These are phyloP conservation scores for Boletus subcaerulescens DNA, from an alignment of 768 basidiomycete genomes.

Conservation along the genomic window DNA sequence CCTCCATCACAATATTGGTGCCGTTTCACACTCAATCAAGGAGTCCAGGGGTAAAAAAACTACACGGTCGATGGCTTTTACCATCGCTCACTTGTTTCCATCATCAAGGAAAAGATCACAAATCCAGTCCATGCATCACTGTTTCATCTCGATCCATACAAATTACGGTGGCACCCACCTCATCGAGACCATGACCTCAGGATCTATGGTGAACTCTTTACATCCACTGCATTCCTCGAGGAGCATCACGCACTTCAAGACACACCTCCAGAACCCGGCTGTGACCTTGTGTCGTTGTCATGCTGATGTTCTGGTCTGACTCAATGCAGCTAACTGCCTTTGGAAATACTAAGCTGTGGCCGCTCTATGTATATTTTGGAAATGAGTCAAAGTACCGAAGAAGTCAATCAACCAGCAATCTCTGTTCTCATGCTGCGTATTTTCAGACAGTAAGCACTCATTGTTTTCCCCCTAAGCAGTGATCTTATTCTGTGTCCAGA, in stretches of 20 bases:
- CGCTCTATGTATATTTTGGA: neutral
- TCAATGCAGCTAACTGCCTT: neutral
- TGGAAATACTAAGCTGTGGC: neutral
- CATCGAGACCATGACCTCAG: neutral
- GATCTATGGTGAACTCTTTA: neutral
- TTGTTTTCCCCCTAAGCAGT: too few relatives aligned
- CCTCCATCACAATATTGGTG: neutral
- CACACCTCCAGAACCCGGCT: neutral
- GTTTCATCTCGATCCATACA: neutral
- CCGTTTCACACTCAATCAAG: neutral
- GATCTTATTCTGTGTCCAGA: too few relatives aligned
- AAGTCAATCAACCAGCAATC: neutral
- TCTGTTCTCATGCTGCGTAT: neutral
- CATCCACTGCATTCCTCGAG: neutral
- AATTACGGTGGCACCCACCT: neutral
- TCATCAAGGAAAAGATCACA: neutral
- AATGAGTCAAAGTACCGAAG: neutral
- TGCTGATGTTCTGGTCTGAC: conserved; percentile 1
- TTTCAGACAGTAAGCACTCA: neutral
- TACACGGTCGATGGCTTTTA: neutral
- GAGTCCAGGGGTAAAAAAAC: neutral
- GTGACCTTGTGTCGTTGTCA: neutral
- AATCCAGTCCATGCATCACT: neutral
- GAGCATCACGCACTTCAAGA: neutral
- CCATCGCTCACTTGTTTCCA: neutral